phyloP scores from a whole-genome alignment of 345 rosid species.

The Draba incana region DNA sequence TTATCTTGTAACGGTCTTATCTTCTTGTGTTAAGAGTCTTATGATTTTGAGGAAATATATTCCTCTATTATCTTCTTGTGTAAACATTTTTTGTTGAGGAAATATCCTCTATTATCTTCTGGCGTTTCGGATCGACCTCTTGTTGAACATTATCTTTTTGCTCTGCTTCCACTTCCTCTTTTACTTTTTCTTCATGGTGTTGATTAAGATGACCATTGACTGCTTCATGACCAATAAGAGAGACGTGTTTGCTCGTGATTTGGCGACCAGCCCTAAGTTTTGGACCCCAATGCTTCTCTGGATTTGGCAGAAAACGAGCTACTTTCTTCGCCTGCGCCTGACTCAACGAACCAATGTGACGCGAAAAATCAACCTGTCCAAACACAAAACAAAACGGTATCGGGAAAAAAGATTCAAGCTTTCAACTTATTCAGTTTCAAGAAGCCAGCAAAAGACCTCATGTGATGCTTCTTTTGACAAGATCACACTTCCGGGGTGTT shows the following conservation, averaged over 20 bases:
- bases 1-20: too few relatives aligned
- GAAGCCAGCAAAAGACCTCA: constrained; percentile 48
- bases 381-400: constrained; percentile 4
- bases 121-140: constrained; percentile 61
- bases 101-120: constrained; percentile 48
- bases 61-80: neutral
- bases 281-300: constrained; percentile 98
- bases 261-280: constrained; percentile 90
- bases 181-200: constrained; percentile 40
- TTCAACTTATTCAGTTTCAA: neutral
- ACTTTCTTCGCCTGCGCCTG: constrained; percentile 93
- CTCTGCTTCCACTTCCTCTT: constrained; percentile 26
- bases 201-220: constrained; percentile 68
- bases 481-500: constrained; percentile 85
- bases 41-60: too few relatives aligned
- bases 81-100: constrained; percentile 6
- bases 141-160: constrained; percentile 28
- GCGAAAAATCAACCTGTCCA: constrained; percentile 81
- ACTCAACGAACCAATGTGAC: constrained; percentile 86
- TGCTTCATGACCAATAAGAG: constrained; percentile 79
- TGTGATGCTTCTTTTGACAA: constrained; percentile 79
- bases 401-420: neutral
- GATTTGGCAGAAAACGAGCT: constrained; percentile 91
- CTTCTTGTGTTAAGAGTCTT: too few relatives aligned
- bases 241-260: constrained; percentile 87